phyloP scores from a whole-genome alignment of 345 rosid genomes.

The Bretschneidera sinensis region DNA sequence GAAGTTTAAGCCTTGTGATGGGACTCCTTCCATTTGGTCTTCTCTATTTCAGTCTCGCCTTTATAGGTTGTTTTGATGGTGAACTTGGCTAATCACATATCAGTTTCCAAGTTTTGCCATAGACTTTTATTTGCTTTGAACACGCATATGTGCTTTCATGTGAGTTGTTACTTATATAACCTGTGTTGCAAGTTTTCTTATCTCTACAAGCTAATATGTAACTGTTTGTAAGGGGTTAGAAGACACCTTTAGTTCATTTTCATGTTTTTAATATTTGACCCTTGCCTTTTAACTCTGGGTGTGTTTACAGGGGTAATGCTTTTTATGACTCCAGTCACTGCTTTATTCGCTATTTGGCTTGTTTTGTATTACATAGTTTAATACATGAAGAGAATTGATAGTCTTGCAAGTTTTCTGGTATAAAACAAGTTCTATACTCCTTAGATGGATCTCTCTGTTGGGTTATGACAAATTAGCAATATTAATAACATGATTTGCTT shows the following conservation, averaged over 20 bases:
- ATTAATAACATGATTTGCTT: background rate
- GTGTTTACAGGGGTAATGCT: conserved; percentile 22
- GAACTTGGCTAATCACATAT: conserved; percentile 22
- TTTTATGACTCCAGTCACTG: conserved; percentile 12
- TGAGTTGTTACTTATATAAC: conserved; percentile 33
- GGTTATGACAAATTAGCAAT: background rate
- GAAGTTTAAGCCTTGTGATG: background rate
- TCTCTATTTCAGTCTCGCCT: conserved; percentile 17
- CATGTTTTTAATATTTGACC: conserved; percentile 20
- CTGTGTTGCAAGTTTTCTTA: conserved; percentile 24
- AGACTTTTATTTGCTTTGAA: conserved; percentile 16
- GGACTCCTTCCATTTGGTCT: conserved; percentile 8
- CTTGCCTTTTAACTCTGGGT: conserved; percentile 10
- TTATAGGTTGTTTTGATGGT: conserved; percentile 30
- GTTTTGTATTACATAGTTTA: background rate
- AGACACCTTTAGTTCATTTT: conserved; percentile 19
- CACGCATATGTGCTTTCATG: conserved; percentile 17
- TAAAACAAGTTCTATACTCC: background rate
- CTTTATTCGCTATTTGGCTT: background rate
- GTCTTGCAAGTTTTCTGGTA: background rate
- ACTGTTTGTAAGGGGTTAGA: conserved; percentile 34
- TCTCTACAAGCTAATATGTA: conserved; percentile 42
- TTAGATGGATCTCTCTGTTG: background rate
- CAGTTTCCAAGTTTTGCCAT: conserved; percentile 26
- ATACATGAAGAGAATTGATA: background rate